Evolutionary conservation across 495 filamentous ascomycete species (phyloP).

Genomic region (Amniculicola lignicola): DNA sequence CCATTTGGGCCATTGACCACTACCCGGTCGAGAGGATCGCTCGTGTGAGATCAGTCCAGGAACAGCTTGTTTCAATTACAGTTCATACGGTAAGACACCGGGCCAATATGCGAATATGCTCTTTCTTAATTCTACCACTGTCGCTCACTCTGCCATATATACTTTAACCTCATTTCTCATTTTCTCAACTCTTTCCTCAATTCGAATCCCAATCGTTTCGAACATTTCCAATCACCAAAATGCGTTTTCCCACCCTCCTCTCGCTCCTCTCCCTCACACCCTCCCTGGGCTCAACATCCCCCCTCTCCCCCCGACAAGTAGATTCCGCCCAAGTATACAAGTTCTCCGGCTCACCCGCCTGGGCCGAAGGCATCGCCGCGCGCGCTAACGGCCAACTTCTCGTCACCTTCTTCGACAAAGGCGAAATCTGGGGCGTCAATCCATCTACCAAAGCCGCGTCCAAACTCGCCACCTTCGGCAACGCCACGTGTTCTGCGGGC

Average conservation of each 20-base stretch:
- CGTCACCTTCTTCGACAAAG: conserved; percentile 26
- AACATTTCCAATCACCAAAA: conserved; percentile 1
- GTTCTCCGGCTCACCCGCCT: conserved; percentile 18
- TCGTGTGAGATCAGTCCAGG: neutral
- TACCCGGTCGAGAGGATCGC: conserved; percentile 2
- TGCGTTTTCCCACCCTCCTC: conserved; percentile 25
- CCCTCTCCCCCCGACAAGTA: conserved; percentile 32
- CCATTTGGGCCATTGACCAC: neutral
- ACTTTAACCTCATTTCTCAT: neutral
- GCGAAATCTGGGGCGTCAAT: conserved; percentile 17
- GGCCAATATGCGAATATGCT: neutral
- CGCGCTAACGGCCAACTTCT: conserved; percentile 25
- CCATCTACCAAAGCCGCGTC: conserved; percentile 13
- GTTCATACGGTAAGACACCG: neutral
- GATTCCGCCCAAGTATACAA: conserved; percentile 30
- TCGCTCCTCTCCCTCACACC: conserved; percentile 27
- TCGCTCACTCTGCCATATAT: too few relatives aligned
- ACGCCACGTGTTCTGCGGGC: conserved; percentile 19
- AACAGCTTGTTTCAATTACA: neutral
- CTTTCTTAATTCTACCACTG: too few relatives aligned
- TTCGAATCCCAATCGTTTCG: neutral
- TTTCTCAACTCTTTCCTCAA: neutral
- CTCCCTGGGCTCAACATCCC: conserved; percentile 32
- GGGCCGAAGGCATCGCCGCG: conserved; percentile 19
- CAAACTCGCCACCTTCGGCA: conserved; percentile 10